These are phyloP conservation scores for Kwoniella mangroviensis DNA, from an alignment of 768 basidiomycete genomes.

Conservation along the genomic window DNA sequence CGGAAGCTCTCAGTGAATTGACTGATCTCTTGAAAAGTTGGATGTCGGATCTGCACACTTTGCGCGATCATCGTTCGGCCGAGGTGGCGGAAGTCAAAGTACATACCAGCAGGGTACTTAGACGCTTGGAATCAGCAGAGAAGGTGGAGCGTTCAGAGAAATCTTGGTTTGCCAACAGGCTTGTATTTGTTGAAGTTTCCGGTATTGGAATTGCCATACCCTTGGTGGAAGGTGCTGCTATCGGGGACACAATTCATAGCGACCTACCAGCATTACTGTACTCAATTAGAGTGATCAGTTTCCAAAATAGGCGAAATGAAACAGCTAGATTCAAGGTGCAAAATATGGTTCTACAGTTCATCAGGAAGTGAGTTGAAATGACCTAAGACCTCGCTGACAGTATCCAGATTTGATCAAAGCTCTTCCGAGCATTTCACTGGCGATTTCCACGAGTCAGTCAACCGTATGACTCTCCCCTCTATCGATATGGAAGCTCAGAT, in stretches of 20 bases:
- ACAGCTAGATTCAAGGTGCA: slow-evolving; percentile 75
- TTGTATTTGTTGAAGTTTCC: slow-evolving; percentile 59
- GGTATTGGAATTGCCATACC: slow-evolving; percentile 92
- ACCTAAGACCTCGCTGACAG: slow-evolving; percentile 1
- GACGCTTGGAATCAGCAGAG: slow-evolving; percentile 55
- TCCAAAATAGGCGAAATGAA: slow-evolving; percentile 74
- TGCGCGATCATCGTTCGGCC: slow-evolving; percentile 73
- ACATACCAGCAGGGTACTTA: slow-evolving; percentile 71
- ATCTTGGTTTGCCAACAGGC: slow-evolving; percentile 58
- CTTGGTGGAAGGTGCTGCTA: slow-evolving; percentile 68
- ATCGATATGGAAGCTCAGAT: slow-evolving; percentile 47
- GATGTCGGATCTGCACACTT: slow-evolving; percentile 74
- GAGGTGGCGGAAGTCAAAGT: slow-evolving; percentile 85
- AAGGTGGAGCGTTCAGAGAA: slow-evolving; percentile 32
- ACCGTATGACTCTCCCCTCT: slow-evolving; percentile 48
- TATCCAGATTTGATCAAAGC: slow-evolving; percentile 70
- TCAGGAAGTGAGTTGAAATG: slow-evolving; percentile 66
- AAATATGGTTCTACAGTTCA: slow-evolving; percentile 82
- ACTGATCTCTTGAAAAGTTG: slow-evolving; percentile 64
- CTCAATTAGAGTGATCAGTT: slow-evolving; percentile 75
- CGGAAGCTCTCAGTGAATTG: slow-evolving; percentile 86
- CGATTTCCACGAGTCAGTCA: slow-evolving; percentile 45
- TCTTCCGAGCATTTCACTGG: slow-evolving; percentile 68
- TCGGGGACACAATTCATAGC: slow-evolving; percentile 13
- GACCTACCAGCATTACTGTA: slow-evolving; percentile 75